Percentiles rank a stretch among this genome's conserved stretches.
These are phyloP conservation scores for Pythium dissotocum DNA, from an alignment of 352 stramenopile species.

Conservation along the genomic window DNA sequence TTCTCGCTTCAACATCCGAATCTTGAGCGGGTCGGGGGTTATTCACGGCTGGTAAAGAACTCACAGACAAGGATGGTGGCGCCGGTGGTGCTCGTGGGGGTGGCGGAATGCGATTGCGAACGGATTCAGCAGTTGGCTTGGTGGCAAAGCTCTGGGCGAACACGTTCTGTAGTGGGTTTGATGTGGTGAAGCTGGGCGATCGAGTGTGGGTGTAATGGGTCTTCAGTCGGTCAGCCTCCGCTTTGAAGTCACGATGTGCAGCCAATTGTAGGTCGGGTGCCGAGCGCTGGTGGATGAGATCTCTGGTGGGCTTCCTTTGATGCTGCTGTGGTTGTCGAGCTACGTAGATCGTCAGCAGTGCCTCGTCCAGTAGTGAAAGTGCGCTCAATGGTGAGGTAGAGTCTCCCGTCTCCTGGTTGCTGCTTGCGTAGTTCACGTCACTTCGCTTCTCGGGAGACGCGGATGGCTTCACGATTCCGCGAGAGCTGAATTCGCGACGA, in stretches of 20 bases:
- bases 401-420: slow-evolving; percentile 15
- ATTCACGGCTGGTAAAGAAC: background rate
- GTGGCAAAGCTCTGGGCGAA: slow-evolving; percentile 17
- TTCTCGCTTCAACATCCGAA: slow-evolving; percentile 40
- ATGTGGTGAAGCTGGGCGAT: background rate
- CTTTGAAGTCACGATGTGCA: background rate
- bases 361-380: slow-evolving; percentile 53
- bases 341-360: slow-evolving; percentile 51
- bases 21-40: slow-evolving; percentile 6
- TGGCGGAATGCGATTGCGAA: background rate
- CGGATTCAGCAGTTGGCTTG: background rate
- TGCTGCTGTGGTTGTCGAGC: background rate
- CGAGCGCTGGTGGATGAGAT: slow-evolving; percentile 5
- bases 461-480: background rate
- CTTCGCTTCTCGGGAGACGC: background rate
- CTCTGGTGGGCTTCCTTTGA: background rate
- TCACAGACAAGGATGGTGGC: background rate
- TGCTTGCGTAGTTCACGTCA: background rate
- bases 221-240: background rate
- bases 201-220: background rate
- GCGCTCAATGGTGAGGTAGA: slow-evolving; percentile 6
- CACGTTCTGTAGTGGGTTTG: slow-evolving; percentile 14
- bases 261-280: background rate
- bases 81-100: background rate
- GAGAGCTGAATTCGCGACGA: background rate